Evolutionary conservation across 1,284 basidiomycete species (phyloP), one percentile per base, ranked within the genome.

Genomic region (Trametes polyzona): DNA sequence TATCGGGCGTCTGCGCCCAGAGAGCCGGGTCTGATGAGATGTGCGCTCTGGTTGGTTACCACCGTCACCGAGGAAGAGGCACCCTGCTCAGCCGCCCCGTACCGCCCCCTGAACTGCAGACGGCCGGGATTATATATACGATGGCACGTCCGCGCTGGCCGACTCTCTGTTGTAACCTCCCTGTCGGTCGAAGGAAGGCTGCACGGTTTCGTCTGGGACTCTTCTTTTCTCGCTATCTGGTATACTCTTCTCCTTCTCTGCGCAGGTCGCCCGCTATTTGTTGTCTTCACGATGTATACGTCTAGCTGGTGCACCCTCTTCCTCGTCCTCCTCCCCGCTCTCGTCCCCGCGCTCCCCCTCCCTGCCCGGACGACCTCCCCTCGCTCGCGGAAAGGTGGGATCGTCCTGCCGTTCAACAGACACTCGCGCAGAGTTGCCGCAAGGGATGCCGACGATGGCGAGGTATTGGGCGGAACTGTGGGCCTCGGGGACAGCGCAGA

Each of bases 401-500:
- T 61, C 11, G 52, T 52, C 39, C 59, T 63, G 36, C 59, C 62
- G 21, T 59, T 63, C 46, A 41, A 36, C 50, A 56, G 44, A 40
- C 53, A 55, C 24, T 48, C 53, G 46, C 53, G 55, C 47, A 51
- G 41, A 26, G 43, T 60, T 21, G 47, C 37, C 17, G 55, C 43
- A 32, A 59, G 57, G 47, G 44, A 51, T 49, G 39, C 47, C 29
- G 41, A 55, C 16, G 53, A 59, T 26, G 55, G 59, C 27, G 57
- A 62, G 11, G 54, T 62, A 21, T 19, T 62, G 21, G 66, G 62
- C 19, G 67, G 67, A 23, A 62, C 37, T 19, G 62, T 66, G 11
- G 68, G 68, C 24, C 55, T 69, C 17, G 68, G 68, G 26, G 64
- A 70, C 55, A 57, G 64, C 32, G 61, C 62, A 49, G 68, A 70